Percentiles rank a stretch among this genome's conserved stretches.
Evolutionary conservation across 192 early-diverging fungal genomes (phyloP).

Genomic region (Funneliformis mosseae): DNA sequence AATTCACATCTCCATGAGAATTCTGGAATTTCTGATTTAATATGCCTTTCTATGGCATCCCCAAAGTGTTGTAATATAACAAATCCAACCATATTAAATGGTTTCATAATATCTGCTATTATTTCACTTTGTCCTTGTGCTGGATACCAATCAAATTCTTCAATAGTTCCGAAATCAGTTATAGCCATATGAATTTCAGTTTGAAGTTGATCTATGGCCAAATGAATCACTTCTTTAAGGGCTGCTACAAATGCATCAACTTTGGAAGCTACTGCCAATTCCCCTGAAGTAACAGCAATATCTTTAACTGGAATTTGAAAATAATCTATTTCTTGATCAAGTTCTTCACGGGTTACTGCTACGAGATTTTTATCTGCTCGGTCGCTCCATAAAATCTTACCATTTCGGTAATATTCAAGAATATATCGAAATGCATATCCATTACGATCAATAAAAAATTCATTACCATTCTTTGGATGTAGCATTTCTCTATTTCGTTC

Average conservation of each 20-base stretch:
- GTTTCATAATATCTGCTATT: conserved; percentile 3
- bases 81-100: conserved; percentile 16
- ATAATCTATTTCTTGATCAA: conserved; percentile 20
- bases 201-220: background rate
- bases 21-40: conserved; percentile 20
- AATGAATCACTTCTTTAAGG: conserved; percentile 2
- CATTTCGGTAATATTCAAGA: conserved; percentile 27
- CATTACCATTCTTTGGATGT: conserved; percentile 12
- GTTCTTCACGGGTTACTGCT: conserved; percentile 1
- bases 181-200: background rate
- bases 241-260: conserved; percentile 21
- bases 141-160: background rate
- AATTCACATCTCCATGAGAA: background rate
- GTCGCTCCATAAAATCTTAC: conserved; percentile 19
- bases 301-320: conserved; percentile 18
- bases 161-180: background rate
- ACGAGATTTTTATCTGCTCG: background rate
- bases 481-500: conserved; percentile 9
- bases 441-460: conserved; percentile 32
- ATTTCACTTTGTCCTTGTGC: background rate
- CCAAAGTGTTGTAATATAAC: conserved; percentile 14
- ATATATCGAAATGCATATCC: conserved; percentile 28
- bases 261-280: conserved; percentile 3
- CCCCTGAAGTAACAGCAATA: background rate
- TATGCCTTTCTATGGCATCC: conserved; percentile 2